phyloP scores from a whole-genome alignment of 1,139 yeast genomes.

The Hansenula anomala region DNA sequence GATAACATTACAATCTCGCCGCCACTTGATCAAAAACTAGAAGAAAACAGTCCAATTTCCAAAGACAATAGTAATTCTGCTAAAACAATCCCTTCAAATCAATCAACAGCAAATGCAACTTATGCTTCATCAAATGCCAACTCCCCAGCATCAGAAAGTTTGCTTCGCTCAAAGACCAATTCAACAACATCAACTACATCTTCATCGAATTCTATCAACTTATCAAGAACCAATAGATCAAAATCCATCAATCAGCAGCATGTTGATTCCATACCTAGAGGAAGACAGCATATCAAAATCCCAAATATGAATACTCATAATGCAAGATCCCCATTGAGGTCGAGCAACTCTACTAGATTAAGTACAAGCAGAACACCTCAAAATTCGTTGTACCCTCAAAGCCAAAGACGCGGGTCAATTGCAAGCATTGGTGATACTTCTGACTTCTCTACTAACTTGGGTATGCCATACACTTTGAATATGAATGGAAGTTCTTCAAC shows the following conservation, averaged over 20 bases:
- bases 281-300: constrained; percentile 1
- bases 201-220: background rate
- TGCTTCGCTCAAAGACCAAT: background rate
- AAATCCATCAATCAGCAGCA: too few relatives aligned
- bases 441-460: constrained; percentile 15
- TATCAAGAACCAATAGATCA: too few relatives aligned
- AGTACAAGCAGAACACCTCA: background rate
- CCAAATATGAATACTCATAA: background rate
- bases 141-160: background rate
- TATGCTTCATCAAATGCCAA: background rate
- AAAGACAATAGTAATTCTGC: too few relatives aligned
- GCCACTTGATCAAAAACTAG: background rate
- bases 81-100: too few relatives aligned
- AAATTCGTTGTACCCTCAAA: background rate
- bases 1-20: background rate
- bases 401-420: constrained; percentile 14
- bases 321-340: background rate
- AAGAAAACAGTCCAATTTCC: background rate
- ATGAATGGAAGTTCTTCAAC: background rate
- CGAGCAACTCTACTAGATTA: background rate
- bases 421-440: constrained; percentile 10
- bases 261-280: too few relatives aligned
- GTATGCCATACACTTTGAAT: constrained; percentile 16
- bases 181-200: background rate
- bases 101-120: too few relatives aligned